Conservation (phyloP, 2,329 filamentous ascomycete genomes). For the Pseudonectria buxi region DNA sequence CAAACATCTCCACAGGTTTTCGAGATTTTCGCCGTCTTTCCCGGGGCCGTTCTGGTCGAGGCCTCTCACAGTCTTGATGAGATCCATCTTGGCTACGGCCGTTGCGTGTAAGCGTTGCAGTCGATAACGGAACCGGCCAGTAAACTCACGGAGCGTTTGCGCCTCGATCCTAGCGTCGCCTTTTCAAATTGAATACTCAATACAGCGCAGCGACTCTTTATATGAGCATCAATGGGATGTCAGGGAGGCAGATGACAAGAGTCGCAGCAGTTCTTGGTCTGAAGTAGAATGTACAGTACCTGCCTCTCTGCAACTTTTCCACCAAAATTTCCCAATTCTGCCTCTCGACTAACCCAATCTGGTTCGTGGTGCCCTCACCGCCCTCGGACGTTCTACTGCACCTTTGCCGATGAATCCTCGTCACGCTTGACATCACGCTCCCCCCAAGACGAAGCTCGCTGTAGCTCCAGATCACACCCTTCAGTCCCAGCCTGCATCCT, state of each 20-base stretch:
- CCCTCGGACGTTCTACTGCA: conserved; percentile 31
- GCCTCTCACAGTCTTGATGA: conserved; percentile 47
- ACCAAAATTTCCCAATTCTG: conserved; percentile 43
- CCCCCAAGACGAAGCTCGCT: conserved; percentile 23
- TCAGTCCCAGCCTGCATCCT: conserved; percentile 14
- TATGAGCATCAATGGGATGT: conserved; percentile 6
- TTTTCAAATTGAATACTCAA: conserved; percentile 3
- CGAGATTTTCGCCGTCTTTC: conserved; percentile 39
- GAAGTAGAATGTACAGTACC: no score
- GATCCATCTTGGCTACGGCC: conserved; percentile 27
- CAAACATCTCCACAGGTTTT: conserved; percentile 43
- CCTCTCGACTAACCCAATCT: conserved; percentile 24
- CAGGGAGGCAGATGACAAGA: background rate
- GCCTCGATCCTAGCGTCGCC: background rate
- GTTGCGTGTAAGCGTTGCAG: conserved; percentile 14
- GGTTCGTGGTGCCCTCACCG: conserved; percentile 32
- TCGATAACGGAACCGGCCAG: background rate
- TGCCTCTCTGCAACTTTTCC: conserved; percentile 13
- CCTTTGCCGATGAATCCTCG: conserved; percentile 32
- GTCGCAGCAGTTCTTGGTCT: background rate
- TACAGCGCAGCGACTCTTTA: conserved; percentile 6
- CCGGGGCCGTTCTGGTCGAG: conserved; percentile 46
- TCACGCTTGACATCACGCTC: conserved; percentile 30
- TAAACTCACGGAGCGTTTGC: conserved; percentile 11
- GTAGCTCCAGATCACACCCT: conserved; percentile 21